Base-by-base conservation (phyloP, 331 rosid species). In the Rosa hybrid region DNA sequence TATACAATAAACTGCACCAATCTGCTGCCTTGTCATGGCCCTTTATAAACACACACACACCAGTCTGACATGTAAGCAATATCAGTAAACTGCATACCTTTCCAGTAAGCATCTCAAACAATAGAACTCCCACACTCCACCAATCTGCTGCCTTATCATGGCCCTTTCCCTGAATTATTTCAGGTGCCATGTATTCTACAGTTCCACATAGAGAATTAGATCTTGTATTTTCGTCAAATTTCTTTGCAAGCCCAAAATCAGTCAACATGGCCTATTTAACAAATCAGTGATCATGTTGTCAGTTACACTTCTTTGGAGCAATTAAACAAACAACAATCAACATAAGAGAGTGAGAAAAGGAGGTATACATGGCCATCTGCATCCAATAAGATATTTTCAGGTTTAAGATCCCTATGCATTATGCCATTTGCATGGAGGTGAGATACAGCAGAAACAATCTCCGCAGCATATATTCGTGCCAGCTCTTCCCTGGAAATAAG, bases 91-190 rank as follows among this genome's bases (percentile, higher is more conserved):
- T 0, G 76, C 86, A 85, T 27, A 94, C 98, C 98, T 94, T 94
- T 82, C 98, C 98, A 4, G 98, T 90, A 78, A 94, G 97, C 98
- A 94, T 94, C 92, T 94, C 98, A 86, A 90, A 94, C 75, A 92
- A 77, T 7, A 94, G 87, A 82, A 94, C 63, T 48, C 98, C 98
- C 54, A 94, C 97, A 49, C 98, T 94, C 98, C 98, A 94, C 98
- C 98, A 94, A 82, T 94, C 98, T 27, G 98, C 96, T 83, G 96
- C 98, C 86, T 94, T 94, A 83, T 94, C 89, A 30, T 94, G 98
- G 72, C 98, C 98, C 87, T 92, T 92, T 71, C 98, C 98, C 63
- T 88, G 98, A 90, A 94, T 83, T 85, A 94, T 94, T 90, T 94
- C 98, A 34, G 98, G 98, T 14, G 98, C 77, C 98, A 94, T 94